Conservation (phyloP, 192 early-diverging fungal genomes). For the Endogone sp. region DNA sequence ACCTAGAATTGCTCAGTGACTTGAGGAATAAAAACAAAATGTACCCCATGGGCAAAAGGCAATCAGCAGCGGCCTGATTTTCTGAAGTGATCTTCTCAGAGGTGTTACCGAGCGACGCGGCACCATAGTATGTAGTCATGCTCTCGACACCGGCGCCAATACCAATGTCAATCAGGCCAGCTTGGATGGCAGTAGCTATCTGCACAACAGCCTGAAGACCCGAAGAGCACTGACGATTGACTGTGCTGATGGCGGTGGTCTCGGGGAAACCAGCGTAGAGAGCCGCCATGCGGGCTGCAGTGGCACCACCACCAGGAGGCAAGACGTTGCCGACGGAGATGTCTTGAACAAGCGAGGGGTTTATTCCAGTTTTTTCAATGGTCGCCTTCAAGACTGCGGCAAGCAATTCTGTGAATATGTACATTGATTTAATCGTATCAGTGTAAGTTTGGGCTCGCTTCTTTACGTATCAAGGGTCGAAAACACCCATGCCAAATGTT, state of each 20-base stretch:
- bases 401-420: slow-evolving; percentile 53
- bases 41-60: slow-evolving; percentile 81
- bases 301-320: slow-evolving; percentile 86
- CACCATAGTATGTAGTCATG: slow-evolving; percentile 87
- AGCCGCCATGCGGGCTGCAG: slow-evolving; percentile 85
- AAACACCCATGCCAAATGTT: too few species aligned
- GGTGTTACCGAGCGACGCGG: slow-evolving; percentile 67
- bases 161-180: slow-evolving; percentile 87
- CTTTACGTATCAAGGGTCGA: too few species aligned
- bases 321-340: slow-evolving; percentile 94
- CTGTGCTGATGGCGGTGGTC: slow-evolving; percentile 71
- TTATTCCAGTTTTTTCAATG: slow-evolving; percentile 72
- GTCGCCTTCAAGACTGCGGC: slow-evolving; percentile 73
- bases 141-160: slow-evolving; percentile 94
- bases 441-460: neutral
- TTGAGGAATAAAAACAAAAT: neutral
- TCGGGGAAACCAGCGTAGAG: slow-evolving; percentile 91
- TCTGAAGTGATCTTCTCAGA: slow-evolving; percentile 71
- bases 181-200: slow-evolving; percentile 84
- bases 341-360: slow-evolving; percentile 85
- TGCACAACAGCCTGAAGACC: slow-evolving; percentile 87
- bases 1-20: slow-evolving; percentile 2
- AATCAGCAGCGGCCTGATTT: slow-evolving; percentile 72
- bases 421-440: neutral
- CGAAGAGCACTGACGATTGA: slow-evolving; percentile 94